Percentiles rank a stretch among this genome's conserved stretches.
phyloP scores from a whole-genome alignment of 2,329 filamentous ascomycete species.

The Fusarium coicis region DNA sequence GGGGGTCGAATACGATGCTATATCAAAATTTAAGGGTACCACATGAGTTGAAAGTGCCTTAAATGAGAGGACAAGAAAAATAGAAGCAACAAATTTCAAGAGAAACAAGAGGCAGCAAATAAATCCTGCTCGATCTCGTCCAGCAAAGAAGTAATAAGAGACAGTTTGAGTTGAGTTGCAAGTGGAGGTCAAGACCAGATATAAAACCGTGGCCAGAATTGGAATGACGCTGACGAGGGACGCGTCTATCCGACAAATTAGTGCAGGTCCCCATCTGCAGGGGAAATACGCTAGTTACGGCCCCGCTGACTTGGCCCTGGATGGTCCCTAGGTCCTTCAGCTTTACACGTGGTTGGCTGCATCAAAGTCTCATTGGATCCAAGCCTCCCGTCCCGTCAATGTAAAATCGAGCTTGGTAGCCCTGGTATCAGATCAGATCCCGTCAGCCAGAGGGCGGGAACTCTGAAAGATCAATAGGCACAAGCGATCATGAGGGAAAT shows the following conservation, averaged over 20 bases:
- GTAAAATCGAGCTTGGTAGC: background rate
- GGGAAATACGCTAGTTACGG: slow-evolving; percentile 20
- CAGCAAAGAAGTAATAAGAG: slow-evolving; percentile 13
- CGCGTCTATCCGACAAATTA: slow-evolving; percentile 26
- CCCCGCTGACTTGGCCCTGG: background rate
- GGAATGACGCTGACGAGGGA: slow-evolving; percentile 30
- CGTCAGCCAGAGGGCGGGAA: background rate
- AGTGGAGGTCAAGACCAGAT: slow-evolving; percentile 10
- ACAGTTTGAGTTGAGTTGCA: slow-evolving; percentile 7
- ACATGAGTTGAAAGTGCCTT: slow-evolving; percentile 19
- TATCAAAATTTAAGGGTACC: slow-evolving; percentile 2
- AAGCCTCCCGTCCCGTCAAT: background rate
- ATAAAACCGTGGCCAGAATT: slow-evolving; percentile 40
- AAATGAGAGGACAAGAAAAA: background rate
- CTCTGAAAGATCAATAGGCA: background rate
- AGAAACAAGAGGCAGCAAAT: background rate
- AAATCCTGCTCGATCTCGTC: background rate
- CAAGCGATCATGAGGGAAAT: background rate
- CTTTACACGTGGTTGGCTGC: slow-evolving; percentile 18
- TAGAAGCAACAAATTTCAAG: background rate
- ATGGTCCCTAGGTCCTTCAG: background rate
- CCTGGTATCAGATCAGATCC: background rate
- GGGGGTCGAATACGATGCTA: slow-evolving; percentile 11
- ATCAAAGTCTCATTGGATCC: slow-evolving; percentile 14
- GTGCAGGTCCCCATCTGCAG: slow-evolving; percentile 14